Percentiles rank a stretch among this genome's conserved stretches.
These are phyloP conservation scores for Nectriaceae sp. DNA, from an alignment of 2,329 filamentous ascomycete species.

Conservation along the genomic window DNA sequence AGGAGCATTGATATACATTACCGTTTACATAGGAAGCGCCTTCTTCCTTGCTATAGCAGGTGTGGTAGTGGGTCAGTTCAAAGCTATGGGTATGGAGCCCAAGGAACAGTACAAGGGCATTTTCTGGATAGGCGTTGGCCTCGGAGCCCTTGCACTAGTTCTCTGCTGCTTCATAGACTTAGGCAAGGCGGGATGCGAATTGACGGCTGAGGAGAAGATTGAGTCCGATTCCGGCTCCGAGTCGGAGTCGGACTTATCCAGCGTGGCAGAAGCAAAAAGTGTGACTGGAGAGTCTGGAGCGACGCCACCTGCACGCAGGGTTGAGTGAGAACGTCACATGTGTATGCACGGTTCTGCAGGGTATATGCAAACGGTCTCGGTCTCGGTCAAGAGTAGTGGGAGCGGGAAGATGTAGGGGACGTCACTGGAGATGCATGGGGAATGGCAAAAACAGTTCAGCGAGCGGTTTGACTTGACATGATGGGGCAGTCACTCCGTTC, in stretches of 20 bases:
- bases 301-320: too few relatives aligned
- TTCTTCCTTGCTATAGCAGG: constrained; percentile 64
- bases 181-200: constrained; percentile 22
- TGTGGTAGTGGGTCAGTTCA: constrained; percentile 44
- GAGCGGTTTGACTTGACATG: too few relatives aligned
- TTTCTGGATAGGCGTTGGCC: constrained; percentile 61
- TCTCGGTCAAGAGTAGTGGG: too few relatives aligned
- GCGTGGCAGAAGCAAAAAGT: neutral
- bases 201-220: constrained; percentile 20
- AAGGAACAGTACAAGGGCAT: constrained; percentile 58
- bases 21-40: constrained; percentile 63
- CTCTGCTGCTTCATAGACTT: constrained; percentile 36
- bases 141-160: constrained; percentile 48
- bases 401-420: too few relatives aligned
- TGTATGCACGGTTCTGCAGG: too few relatives aligned
- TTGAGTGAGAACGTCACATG: too few relatives aligned
- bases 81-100: constrained; percentile 42
- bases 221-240: constrained; percentile 10
- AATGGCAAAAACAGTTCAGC: too few relatives aligned
- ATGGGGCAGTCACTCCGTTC: too few relatives aligned
- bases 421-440: too few relatives aligned
- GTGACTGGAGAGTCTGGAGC: too few relatives aligned
- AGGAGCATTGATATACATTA: constrained; percentile 62
- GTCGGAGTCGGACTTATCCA: constrained; percentile 2
- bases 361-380: too few relatives aligned